These are phyloP conservation scores for Coniferiporia sulphurascens DNA, from an alignment of 1,284 basidiomycete species.

Conservation along the genomic window DNA sequence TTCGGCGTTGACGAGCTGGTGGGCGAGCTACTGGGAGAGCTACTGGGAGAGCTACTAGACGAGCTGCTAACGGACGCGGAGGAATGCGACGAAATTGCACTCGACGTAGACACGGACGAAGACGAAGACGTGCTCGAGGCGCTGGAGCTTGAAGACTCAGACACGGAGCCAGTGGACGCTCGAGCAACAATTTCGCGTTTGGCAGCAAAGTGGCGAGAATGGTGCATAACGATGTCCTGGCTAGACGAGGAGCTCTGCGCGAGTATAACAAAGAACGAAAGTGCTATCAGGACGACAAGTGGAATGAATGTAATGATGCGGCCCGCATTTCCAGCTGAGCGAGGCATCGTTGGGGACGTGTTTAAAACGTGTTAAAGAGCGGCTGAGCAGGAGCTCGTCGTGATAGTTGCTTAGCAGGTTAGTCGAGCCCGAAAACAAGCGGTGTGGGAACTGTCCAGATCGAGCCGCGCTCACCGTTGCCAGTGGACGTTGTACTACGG, in stretches of 20 bases:
- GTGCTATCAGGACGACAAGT: slow-evolving; percentile 10
- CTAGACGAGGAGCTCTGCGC: background rate
- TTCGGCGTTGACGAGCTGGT: background rate
- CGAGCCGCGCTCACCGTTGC: background rate
- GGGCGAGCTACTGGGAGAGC: background rate
- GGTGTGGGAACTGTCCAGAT: slow-evolving; percentile 1
- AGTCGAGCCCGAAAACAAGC: background rate
- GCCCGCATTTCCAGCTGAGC: slow-evolving; percentile 1
- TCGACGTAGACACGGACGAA: background rate
- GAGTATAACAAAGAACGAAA: slow-evolving; percentile 7
- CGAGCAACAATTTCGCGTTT: background rate
- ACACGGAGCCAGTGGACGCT: background rate
- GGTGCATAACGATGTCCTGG: slow-evolving; percentile 3
- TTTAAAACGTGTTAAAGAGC: slow-evolving; percentile 8
- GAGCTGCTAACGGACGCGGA: background rate
- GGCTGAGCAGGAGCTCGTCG: slow-evolving; percentile 16
- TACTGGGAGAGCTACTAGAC: background rate
- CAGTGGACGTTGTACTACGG: background rate
- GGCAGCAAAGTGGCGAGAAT: slow-evolving; percentile 3
- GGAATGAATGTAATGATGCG: slow-evolving; percentile 20
- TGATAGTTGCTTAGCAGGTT: background rate
- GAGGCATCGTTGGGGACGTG: slow-evolving; percentile 16
- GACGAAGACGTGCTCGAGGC: background rate
- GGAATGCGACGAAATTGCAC: background rate
- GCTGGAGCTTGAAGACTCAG: background rate